Evolutionary conservation across 768 basidiomycete species (phyloP).

Genomic region (Hygrocybe coccinea): DNA sequence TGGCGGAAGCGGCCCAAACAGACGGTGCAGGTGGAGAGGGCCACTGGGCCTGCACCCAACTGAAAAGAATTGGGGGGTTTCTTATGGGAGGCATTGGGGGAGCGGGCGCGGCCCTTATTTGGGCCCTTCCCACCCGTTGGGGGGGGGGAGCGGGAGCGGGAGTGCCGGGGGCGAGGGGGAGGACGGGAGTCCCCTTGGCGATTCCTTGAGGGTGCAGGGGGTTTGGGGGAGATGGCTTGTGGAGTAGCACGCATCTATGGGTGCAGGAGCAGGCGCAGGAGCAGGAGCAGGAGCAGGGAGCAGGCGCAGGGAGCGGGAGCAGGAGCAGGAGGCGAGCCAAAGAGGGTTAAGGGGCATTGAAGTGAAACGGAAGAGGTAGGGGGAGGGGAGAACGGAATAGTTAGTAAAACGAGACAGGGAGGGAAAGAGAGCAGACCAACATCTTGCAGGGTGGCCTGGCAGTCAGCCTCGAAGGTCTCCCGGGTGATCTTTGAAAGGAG

Average conservation of each 20-base stretch:
- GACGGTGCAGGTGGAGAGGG: slow-evolving; percentile 26
- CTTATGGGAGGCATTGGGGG: neutral
- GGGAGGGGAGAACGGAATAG: no score
- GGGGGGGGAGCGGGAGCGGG: neutral
- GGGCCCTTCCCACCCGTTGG: neutral
- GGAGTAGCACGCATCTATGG: neutral
- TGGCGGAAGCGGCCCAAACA: slow-evolving; percentile 32
- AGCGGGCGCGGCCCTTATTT: neutral
- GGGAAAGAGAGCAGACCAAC: no score
- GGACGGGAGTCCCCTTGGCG: neutral
- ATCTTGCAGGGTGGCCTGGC: no score
- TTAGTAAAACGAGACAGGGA: no score
- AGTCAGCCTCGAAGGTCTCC: neutral
- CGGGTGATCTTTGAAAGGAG: neutral
- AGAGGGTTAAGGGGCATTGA: no score
- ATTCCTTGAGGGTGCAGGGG: neutral
- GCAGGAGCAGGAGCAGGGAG: slow-evolving; percentile 24
- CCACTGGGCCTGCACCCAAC: neutral
- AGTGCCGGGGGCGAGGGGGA: neutral
- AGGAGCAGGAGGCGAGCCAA: slow-evolving; percentile 8
- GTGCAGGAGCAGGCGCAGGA: slow-evolving; percentile 15
- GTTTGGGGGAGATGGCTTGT: neutral
- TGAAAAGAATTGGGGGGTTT: slow-evolving; percentile 4
- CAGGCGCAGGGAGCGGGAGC: slow-evolving; percentile 26
- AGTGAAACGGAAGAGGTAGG: no score